Evolutionary conservation across 2,329 filamentous ascomycete genomes (phyloP), one percentile per base, ranked within the genome.

Genomic region (Cladosporium phlei): DNA sequence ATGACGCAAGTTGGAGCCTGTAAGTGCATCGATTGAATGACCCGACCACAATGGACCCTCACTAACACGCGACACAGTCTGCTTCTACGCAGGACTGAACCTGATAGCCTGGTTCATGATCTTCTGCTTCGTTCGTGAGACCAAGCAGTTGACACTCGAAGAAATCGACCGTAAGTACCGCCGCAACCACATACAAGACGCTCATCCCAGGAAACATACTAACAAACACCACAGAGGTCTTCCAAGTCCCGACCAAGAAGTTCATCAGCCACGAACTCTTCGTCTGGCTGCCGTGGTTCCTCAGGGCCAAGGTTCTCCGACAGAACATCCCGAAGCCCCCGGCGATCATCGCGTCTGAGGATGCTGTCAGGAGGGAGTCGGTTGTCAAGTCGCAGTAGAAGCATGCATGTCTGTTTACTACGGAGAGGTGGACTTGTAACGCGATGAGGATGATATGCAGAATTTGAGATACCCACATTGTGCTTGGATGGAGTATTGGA

Each of bases 21-120:
- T 56, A 76, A 75, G 1, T 79, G 5, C 29, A 20, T 9, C 11
- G n/a, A n/a, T n/a, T n/a, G n/a, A n/a, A n/a, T n/a, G n/a, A n/a
- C n/a, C n/a, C n/a, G n/a, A n/a, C n/a, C n/a, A n/a, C n/a, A n/a
- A n/a, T n/a, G n/a, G n/a, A n/a, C n/a, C n/a, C n/a, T 68, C 69
- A 0, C 76, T 77, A 51, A 71, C 33, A 17, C 19, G 6, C 3
- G 4, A 5, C 19, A 65, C 69, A 0, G 78, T 80, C 52, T 70
- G 70, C 7, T 80, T 75, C 69, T 80, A 80, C 56, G 77, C 76
- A 0, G 73, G 64, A 0, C 77, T 76, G 66, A 79, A 78, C 58
- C 50, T 78, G 16, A 69, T 79, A 30, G 76, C 74, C n/a, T 79
- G 73, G 70, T 43, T 77, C 50, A 59, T 61, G 66, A 73, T 63